Conservation (phyloP, 176 grass and related monocot species). For the Cenchrus americanus region DNA sequence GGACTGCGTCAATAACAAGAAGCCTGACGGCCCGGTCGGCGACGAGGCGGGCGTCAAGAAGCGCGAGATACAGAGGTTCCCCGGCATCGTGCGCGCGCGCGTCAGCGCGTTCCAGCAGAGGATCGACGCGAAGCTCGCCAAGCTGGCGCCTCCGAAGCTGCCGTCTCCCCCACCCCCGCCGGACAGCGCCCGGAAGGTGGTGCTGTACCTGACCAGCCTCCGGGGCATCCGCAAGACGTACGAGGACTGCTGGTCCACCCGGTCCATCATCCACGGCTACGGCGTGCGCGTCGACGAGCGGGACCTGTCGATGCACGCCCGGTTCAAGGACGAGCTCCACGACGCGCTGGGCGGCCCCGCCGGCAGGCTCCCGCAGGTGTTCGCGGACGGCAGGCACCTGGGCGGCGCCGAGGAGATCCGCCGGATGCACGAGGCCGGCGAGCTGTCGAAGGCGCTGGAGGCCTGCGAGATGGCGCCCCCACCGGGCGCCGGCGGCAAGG, state of each 20-base stretch:
- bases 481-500: constrained; percentile 34
- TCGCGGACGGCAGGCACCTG: constrained; percentile 66
- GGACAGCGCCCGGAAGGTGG: constrained; percentile 53
- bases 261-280: constrained; percentile 69
- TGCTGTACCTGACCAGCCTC: constrained; percentile 87
- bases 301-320: constrained; percentile 83
- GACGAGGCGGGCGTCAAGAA: constrained; percentile 32
- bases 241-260: constrained; percentile 81
- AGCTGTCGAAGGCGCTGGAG: constrained; percentile 53
- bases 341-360: constrained; percentile 43
- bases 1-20: constrained; percentile 33
- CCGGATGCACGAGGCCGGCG: constrained; percentile 75
- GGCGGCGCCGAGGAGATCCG: constrained; percentile 74
- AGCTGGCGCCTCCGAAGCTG: constrained; percentile 17
- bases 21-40: background rate
- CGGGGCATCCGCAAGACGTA: constrained; percentile 85
- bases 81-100: constrained; percentile 72
- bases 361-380: constrained; percentile 67
- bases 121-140: constrained; percentile 71
- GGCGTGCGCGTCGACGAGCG: constrained; percentile 83
- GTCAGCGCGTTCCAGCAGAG: constrained; percentile 76
- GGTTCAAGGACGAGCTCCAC: constrained; percentile 88
- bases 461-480: constrained; percentile 58
- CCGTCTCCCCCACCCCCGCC: constrained; percentile 43
- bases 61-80: constrained; percentile 63